Conservation (phyloP, 345 rosid species). For the Aurinia saxatilis region DNA sequence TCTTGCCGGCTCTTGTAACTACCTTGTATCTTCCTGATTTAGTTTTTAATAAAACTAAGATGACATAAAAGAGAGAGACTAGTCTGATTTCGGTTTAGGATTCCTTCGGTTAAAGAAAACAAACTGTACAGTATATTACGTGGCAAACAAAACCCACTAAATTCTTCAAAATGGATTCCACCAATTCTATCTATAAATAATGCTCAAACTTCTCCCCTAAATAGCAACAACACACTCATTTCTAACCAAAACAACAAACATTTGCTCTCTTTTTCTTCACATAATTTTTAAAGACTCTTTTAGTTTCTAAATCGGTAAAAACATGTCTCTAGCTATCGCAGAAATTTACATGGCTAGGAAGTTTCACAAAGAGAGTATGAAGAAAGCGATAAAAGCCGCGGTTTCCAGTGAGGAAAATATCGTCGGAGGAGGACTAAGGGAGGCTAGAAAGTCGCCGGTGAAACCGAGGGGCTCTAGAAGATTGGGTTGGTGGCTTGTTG, state of each 20-base stretch:
- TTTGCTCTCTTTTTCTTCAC: neutral
- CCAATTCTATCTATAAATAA: conserved; percentile 18
- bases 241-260: neutral
- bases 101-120: no score
- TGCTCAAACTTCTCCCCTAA: conserved; percentile 17
- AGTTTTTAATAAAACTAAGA: no score
- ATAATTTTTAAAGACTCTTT: neutral
- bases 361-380: conserved; percentile 25
- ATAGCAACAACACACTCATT: conserved; percentile 22
- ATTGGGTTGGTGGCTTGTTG: conserved; percentile 22
- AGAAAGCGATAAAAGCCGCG: conserved; percentile 5
- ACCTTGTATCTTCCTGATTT: no score
- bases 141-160: neutral
- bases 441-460: neutral
- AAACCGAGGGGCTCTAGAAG: conserved; percentile 7
- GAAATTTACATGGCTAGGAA: conserved; percentile 24
- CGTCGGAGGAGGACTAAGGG: neutral
- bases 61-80: no score
- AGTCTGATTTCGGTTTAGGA: no score
- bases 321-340: conserved; percentile 29
- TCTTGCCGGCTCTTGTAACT: no score
- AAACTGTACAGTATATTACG: neutral
- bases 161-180: conserved; percentile 1
- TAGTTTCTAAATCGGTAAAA: neutral
- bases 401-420: conserved; percentile 16